Base-by-base conservation (phyloP, 2,329 filamentous ascomycete genomes). In the Pseudogymnoascus sp. region DNA sequence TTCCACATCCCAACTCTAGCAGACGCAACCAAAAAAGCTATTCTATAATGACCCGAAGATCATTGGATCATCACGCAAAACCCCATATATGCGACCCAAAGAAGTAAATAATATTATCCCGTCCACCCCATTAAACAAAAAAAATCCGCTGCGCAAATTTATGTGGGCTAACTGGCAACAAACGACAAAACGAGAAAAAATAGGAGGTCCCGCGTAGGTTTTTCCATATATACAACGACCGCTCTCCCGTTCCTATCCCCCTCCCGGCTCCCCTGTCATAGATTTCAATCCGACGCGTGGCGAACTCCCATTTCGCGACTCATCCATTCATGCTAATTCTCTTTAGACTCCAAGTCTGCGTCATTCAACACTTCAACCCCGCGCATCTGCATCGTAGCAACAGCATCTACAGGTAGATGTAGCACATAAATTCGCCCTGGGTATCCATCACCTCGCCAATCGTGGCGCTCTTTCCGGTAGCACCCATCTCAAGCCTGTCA, bases 31-130 rank as follows among this genome's bases (percentile, higher is more conserved):
- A 19, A 6, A 16, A 10, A 6, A 19, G n/a, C 8, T n/a, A 33
- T 53, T 31, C 5, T 13, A 11, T 31, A 16, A 26, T 16, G 19
- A 4, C 29, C 47, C 33, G n/a, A 3, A 2, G 31, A 19, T 33
- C 26, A 56, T 3, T 33, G 31, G 10, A 33, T 33, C 8, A 33
- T 7, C 31, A 33, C 3, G 31, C 31, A 33, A 33, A 33, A 33
- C 4, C 8, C 31, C 31, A 33, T 33, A 7, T 26, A 11, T 56
- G 50, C 33, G 50, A 56, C 29, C 50, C 50, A 6, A 33, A 56
- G 50, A 56, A 56, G 50, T 56, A 33, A 56, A 56, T 47, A 47
- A 26, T 56, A 56, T 56, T 56, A 56, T 33, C n/a, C 50, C 50
- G 16, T 11, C 29, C 26, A 19, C 47, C n/a, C 50, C 50, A 56